These are phyloP conservation scores for Candida dubliniensis DNA, from an alignment of 1,139 yeast species.

Conservation along the genomic window DNA sequence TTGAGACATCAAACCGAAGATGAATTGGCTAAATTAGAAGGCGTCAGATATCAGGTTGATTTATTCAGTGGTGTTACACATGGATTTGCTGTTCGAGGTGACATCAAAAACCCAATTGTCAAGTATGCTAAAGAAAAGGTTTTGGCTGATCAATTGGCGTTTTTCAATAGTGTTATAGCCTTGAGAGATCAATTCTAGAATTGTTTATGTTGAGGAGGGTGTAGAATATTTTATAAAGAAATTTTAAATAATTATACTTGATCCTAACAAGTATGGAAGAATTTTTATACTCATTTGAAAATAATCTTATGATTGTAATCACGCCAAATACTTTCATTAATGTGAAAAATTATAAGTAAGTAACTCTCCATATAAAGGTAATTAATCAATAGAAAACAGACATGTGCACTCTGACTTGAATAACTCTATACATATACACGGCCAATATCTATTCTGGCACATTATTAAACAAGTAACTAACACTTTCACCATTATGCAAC, in stretches of 20 bases:
- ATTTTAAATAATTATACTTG: no score
- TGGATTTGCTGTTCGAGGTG: conserved; percentile 80
- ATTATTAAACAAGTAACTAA: conserved; percentile 82
- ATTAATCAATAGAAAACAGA: no score
- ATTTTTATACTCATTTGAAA: no score
- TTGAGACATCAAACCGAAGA: conserved; percentile 61
- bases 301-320: no score
- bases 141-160: conserved; percentile 52
- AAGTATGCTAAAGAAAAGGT: conserved; percentile 72
- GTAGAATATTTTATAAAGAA: no score
- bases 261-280: no score
- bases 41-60: conserved; percentile 54
- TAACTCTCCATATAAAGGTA: background rate
- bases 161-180: conserved; percentile 17
- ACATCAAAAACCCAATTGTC: conserved; percentile 50
- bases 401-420: no score
- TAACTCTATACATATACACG: no score
- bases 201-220: no score
- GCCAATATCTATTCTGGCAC: conserved; percentile 28
- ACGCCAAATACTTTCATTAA: no score
- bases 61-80: conserved; percentile 63
- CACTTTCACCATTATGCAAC: conserved; percentile 95
- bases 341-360: background rate
- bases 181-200: conserved; percentile 26
- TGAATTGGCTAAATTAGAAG: conserved; percentile 42